Evolutionary conservation across 495 filamentous ascomycete genomes (phyloP).

Genomic region (Talaromyces ruber): DNA sequence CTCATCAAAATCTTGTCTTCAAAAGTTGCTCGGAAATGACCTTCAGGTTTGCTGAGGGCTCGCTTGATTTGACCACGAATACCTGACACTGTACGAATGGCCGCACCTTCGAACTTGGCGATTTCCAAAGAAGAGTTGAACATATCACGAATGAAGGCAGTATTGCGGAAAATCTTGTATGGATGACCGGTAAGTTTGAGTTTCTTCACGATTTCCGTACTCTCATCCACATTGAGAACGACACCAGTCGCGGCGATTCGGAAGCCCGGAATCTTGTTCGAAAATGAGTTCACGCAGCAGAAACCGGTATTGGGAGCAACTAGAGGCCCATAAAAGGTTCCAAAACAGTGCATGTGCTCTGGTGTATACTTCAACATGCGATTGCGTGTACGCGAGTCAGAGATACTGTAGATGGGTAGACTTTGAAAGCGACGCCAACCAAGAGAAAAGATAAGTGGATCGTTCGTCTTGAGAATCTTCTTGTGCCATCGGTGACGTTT

Average conservation of each 20-base stretch:
- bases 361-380: conserved; percentile 97
- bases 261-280: conserved; percentile 81
- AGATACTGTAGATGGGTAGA: conserved; percentile 87
- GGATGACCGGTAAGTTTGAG: conserved; percentile 87
- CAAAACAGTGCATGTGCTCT: conserved; percentile 98
- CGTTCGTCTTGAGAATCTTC: conserved; percentile 95
- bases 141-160: conserved; percentile 98
- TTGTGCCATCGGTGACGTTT: conserved; percentile 98
- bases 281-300: conserved; percentile 86
- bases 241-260: conserved; percentile 90
- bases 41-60: conserved; percentile 83
- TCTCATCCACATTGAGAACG: conserved; percentile 85
- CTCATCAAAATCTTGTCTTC: conserved; percentile 96
- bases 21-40: conserved; percentile 91
- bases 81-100: conserved; percentile 91
- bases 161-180: conserved; percentile 99
- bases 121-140: conserved; percentile 87
- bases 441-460: conserved; percentile 92
- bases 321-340: conserved; percentile 88
- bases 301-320: conserved; percentile 95
- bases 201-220: conserved; percentile 96
- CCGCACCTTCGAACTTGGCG: conserved; percentile 95
- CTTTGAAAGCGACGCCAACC: conserved; percentile 97
- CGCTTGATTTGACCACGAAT: conserved; percentile 95
- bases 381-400: conserved; percentile 84